Evolutionary conservation across 1,284 basidiomycete genomes (phyloP).

Genomic region (Fomitopsis palustris): DNA sequence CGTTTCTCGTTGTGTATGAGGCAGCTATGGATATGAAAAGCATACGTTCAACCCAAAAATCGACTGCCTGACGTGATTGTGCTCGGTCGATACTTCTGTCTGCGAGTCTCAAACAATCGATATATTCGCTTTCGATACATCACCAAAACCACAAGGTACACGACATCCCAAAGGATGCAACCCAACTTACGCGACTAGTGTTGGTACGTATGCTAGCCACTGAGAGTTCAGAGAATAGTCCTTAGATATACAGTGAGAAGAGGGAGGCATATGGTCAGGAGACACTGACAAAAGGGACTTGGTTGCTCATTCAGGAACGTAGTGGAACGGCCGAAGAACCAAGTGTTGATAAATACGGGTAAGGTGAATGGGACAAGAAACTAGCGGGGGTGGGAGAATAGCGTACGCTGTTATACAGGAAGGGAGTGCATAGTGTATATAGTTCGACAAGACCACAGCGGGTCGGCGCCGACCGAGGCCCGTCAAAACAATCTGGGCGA

Average conservation of each 20-base stretch:
- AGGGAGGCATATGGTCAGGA: not conserved
- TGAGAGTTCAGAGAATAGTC: not conserved
- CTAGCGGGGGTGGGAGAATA: not conserved
- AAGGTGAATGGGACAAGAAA: constrained; percentile 4
- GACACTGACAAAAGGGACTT: not conserved
- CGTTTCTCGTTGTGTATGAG: constrained; percentile 20
- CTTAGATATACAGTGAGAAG: not conserved
- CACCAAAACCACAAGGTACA: not conserved
- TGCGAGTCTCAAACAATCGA: not conserved
- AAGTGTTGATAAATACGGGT: constrained; percentile 2
- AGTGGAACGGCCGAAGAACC: constrained; percentile 1
- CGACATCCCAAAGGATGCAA: not conserved
- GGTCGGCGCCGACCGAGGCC: not conserved
- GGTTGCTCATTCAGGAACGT: constrained; percentile 1
- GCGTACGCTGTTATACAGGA: constrained; percentile 3
- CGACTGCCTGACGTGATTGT: not conserved
- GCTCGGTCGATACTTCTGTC: not conserved
- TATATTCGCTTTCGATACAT: constrained; percentile 2
- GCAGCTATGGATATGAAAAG: constrained; percentile 8
- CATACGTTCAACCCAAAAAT: constrained; percentile 6
- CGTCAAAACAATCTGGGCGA: not conserved
- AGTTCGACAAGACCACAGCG: not conserved
- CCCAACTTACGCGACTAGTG: not conserved
- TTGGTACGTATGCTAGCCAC: not conserved
- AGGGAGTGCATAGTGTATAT: not conserved